Conservation (phyloP, 371 early-diverging fungal genomes). For the Syncephalastrum monosporum region DNA sequence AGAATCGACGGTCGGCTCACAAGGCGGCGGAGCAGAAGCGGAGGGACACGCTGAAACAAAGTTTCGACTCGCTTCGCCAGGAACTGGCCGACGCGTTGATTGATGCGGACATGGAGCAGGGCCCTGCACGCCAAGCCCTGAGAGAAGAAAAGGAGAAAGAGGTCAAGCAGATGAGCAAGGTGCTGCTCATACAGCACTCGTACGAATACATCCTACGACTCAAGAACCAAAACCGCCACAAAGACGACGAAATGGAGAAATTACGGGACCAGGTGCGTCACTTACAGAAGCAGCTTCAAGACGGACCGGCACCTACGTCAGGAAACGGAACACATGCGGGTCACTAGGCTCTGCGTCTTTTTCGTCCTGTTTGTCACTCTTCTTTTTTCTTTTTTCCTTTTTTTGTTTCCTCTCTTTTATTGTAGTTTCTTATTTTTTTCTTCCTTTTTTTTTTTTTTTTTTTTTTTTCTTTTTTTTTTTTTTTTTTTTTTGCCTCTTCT, state of each 20-base stretch:
- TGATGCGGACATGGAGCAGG: slow-evolving; percentile 22
- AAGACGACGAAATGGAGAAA: slow-evolving; percentile 35
- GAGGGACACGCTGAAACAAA: slow-evolving; percentile 84
- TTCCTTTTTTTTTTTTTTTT: slow-evolving; percentile 3
- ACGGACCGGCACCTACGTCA: slow-evolving; percentile 24
- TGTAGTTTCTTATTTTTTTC: slow-evolving; percentile 1
- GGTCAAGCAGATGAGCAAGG: slow-evolving; percentile 56
- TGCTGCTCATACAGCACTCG: slow-evolving; percentile 47
- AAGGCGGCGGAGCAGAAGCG: slow-evolving; percentile 94
- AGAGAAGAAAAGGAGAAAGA: slow-evolving; percentile 36
- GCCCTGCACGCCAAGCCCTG: background rate
- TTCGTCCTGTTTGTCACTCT: background rate
- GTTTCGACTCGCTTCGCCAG: slow-evolving; percentile 79
- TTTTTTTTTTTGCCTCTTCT: background rate
- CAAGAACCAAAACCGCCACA: slow-evolving; percentile 42
- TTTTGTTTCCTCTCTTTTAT: slow-evolving; percentile 3
- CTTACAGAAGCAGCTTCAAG: slow-evolving; percentile 30
- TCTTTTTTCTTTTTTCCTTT: background rate
- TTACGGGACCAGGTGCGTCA: slow-evolving; percentile 37
- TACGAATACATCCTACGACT: slow-evolving; percentile 61
- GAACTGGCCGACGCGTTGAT: slow-evolving; percentile 70
- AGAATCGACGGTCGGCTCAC: slow-evolving; percentile 77
- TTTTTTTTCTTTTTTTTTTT: background rate
- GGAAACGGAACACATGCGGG: slow-evolving; percentile 31
- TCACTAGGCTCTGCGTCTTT: slow-evolving; percentile 2